phyloP scores from a whole-genome alignment of 139 green algal genomes.

The Chloropicon primus region DNA sequence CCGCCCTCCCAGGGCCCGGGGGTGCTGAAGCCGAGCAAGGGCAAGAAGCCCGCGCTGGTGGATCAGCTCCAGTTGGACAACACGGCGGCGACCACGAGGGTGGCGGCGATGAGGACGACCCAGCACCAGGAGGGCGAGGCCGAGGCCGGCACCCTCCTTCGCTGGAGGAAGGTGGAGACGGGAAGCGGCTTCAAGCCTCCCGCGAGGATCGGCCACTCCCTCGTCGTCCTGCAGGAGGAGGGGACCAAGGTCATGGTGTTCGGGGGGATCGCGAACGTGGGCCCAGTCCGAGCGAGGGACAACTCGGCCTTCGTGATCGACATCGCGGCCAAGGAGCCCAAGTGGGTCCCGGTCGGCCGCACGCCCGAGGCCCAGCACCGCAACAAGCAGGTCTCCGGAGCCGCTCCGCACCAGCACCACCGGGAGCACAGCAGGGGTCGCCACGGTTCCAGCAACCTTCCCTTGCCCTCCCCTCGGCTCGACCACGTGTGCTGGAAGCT shows the following conservation, averaged over 20 bases:
- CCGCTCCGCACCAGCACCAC: too few species aligned
- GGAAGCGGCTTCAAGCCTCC: constrained; percentile 4
- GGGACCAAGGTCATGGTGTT: constrained; percentile 21
- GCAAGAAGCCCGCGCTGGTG: not conserved
- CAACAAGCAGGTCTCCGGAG: not conserved
- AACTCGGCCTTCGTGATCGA: constrained; percentile 19
- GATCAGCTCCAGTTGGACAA: too few species aligned
- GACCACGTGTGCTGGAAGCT: constrained; percentile 16
- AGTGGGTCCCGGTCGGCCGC: constrained; percentile 15
- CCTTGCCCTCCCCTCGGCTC: constrained; percentile 10
- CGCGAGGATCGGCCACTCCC: constrained; percentile 16
- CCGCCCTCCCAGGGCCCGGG: too few species aligned
- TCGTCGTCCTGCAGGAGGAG: constrained; percentile 6
- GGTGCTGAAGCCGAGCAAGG: not conserved
- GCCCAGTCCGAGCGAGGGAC: constrained; percentile 15
- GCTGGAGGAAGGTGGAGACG: constrained; percentile 16
- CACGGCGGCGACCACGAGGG: too few species aligned
- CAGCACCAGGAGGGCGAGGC: too few species aligned
- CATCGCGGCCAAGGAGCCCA: constrained; percentile 10
- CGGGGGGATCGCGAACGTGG: constrained; percentile 15
- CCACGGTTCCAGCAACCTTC: not conserved
- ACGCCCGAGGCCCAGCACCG: not conserved
- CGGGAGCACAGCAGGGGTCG: not conserved
- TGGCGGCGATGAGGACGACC: too few species aligned
- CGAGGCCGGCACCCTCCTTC: too few species aligned